These are phyloP conservation scores for Poa pratensis DNA, from an alignment of 176 grass and related monocot genomes.

Conservation along the genomic window DNA sequence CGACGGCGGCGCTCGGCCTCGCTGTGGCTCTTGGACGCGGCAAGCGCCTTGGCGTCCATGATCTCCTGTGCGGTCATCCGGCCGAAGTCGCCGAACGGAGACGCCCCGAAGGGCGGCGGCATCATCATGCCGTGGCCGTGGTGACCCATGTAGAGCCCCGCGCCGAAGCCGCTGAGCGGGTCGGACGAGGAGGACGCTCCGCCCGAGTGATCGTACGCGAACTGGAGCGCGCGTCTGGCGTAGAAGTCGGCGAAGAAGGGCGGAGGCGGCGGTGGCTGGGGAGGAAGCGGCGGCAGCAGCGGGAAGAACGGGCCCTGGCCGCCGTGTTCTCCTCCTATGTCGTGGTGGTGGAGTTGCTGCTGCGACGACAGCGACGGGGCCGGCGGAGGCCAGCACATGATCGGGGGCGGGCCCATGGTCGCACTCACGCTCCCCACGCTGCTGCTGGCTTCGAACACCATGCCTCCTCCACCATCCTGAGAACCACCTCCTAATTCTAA, in stretches of 20 bases:
- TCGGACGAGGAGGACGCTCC: conserved; percentile 72
- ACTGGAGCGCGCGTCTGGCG: conserved; percentile 77
- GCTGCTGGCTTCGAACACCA: conserved; percentile 58
- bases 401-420: conserved; percentile 54
- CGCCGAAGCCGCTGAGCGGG: conserved; percentile 74
- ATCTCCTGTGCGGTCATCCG: conserved; percentile 82
- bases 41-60: conserved; percentile 92
- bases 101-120: conserved; percentile 52
- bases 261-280: conserved; percentile 44
- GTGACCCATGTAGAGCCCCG: conserved; percentile 72
- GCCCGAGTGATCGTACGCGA: conserved; percentile 64
- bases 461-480: conserved; percentile 46
- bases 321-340: conserved; percentile 12
- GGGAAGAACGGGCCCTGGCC: conserved; percentile 63
- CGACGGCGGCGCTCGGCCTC: conserved; percentile 96
- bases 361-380: conserved; percentile 21
- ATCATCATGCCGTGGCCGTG: conserved; percentile 60
- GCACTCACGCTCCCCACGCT: conserved; percentile 65
- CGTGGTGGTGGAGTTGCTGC: conserved; percentile 44
- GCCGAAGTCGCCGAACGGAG: conserved; percentile 62
- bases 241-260: conserved; percentile 83
- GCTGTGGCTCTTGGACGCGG: conserved; percentile 98
- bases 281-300: conserved; percentile 57
- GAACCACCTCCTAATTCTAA: background rate
- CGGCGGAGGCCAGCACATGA: conserved; percentile 44